Evolutionary conservation across 176 grass and related monocot genomes (phyloP), one percentile per base, ranked within the genome.

Genomic region (Bothriochloa decipiens): DNA sequence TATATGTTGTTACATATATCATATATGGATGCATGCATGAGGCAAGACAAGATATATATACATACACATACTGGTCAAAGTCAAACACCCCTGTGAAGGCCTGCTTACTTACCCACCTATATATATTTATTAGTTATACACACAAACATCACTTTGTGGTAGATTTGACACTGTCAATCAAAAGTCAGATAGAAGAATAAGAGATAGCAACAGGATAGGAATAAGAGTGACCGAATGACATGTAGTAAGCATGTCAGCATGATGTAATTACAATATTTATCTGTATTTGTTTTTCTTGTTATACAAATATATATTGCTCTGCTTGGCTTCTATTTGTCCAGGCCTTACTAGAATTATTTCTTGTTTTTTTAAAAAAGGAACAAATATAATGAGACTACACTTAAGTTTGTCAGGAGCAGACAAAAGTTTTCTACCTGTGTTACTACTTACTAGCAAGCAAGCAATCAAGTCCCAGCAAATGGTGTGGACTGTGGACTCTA

Each of bases 191-290:
- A n/a, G 4, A 66, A 45, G 25, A 82, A 81, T 43, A 81, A 72
- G 72, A 65, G 64, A 81, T 40, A 81, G 70, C 72, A 65, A 85
- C 83, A 71, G 50, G 69, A 40, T 72, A 72, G 70, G 26, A 55
- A 75, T 62, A 81, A 82, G 71, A 33, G 61, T 29, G 62, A 47
- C 17, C 0, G 23, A 7, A 18, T 60, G 67, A 41, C 66, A 57
- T 40, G 43, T 3, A 57, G 20, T 15, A 74, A 68, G 26, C 17
- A 79, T 82, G 78, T 72, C 81, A 82, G 22, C 79, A 74, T 61
- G 88, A 86, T 86, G 84, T 40, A 78, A 60, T 70, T 37, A n/a
- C 22, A 15, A 10, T 71, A 28, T 12, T 2, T 65, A 36, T 16
- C 53, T 53, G 20, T 72, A 49, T 13, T 35, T 72, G 0, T 32